Base-by-base conservation (phyloP, 2,329 filamentous ascomycete genomes). In the Xenoacremonium recifei region DNA sequence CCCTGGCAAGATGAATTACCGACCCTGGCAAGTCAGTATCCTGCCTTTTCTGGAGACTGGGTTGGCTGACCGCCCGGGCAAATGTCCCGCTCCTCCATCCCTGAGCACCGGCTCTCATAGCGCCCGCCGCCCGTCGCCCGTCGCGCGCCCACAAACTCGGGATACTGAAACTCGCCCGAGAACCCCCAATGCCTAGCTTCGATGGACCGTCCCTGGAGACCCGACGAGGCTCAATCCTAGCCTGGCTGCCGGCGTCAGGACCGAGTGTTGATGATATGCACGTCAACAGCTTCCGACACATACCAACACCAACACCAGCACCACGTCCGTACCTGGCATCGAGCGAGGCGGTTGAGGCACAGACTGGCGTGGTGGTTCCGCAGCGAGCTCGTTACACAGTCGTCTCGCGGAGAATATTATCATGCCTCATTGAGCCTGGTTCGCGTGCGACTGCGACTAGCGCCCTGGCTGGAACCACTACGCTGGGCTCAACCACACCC, bases 361-460 rank as follows among this genome's bases (percentile, higher is more conserved):
- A 55, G 45, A 45, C 53, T 48, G 46, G 46, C 47, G 47, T 48
- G 48, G 47, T 52, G 51, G 51, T 55, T 54, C 48, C 51, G 55
- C 52, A 51, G 48, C 50, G 41, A 57, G 42, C 41, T 49, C 31
- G 55, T 58, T 58, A 58, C 55, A 58, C 55, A 55, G 37, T 47
- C 45, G 49, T 55, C 48, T 49, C 50, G 53, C 56, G 56, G 56
- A 59, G 54, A 59, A 58, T 59, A 59, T 55, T 54, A 45, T 51
- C 49, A 56, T 51, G 50, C 49, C 52, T 55, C 50, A 49, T 51
- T 48, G 45, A 60, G 51, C 55, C 49, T 55, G 51, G 54, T 53
- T 61, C 58, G 47, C 55, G 53, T 58, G 54, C 51, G 35, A 61
- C 51, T 49, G 39, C 45, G 37, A 60, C 57, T 61, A 61, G 58